Percentiles rank a stretch among this genome's conserved stretches.
These are phyloP conservation scores for Luffa aegyptiaca DNA, from an alignment of 306 rosid genomes.

Conservation along the genomic window DNA sequence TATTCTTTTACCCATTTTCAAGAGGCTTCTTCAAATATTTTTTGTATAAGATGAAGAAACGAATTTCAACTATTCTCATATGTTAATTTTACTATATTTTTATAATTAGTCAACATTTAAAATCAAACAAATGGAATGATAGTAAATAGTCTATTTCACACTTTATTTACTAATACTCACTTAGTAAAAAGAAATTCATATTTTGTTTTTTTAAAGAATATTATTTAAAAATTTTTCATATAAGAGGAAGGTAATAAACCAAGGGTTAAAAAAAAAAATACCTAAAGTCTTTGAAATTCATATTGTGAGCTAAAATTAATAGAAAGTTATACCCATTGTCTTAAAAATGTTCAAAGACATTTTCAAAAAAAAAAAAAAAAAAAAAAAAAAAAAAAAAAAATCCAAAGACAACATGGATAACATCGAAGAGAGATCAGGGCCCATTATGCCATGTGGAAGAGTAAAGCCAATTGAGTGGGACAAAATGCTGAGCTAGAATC, in stretches of 20 bases:
- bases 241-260: no score
- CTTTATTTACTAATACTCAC: no score
- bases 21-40: neutral
- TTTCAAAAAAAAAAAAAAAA: no score
- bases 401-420: neutral
- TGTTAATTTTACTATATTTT: neutral
- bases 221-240: no score
- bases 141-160: neutral
- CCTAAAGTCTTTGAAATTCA: no score
- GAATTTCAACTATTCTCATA: neutral
- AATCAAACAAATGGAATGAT: neutral
- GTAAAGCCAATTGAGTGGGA: neutral
- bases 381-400: no score
- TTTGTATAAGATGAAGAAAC: neutral
- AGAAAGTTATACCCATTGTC: no score
- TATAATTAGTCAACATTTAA: neutral
- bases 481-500: neutral
- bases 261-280: no score
- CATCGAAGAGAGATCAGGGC: neutral
- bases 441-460: conserved; percentile 1
- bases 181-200: no score
- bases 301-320: no score
- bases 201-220: no score
- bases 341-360: no score
- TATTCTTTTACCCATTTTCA: neutral